Conservation (phyloP, 2,329 filamentous ascomycete species). For the Fusarium fujikuroi region DNA sequence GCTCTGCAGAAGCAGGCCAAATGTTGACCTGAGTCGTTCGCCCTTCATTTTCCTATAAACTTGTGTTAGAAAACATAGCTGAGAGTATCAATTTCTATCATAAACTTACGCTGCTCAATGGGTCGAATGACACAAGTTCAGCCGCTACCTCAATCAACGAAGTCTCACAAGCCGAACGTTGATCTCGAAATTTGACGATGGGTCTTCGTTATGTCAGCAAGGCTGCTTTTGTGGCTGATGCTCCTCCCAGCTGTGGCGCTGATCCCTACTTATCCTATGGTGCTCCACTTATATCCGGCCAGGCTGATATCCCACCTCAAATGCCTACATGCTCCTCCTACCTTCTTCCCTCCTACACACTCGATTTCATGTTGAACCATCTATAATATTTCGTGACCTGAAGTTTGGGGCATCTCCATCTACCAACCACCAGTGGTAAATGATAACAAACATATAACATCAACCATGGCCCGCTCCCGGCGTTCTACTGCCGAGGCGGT, state of each 20-base stretch:
- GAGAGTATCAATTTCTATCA: neutral
- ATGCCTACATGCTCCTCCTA: slow-evolving; percentile 22
- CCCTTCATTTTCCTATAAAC: slow-evolving; percentile 47
- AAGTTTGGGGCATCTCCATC: neutral
- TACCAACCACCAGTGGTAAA: neutral
- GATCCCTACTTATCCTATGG: slow-evolving; percentile 22
- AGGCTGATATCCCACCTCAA: slow-evolving; percentile 40
- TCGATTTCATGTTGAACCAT: slow-evolving; percentile 18
- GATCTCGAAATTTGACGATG: slow-evolving; percentile 47
- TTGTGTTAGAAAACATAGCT: slow-evolving; percentile 5
- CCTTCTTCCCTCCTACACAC: slow-evolving; percentile 28
- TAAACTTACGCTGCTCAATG: slow-evolving; percentile 36
- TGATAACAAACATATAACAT: neutral
- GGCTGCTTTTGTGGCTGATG: slow-evolving; percentile 33
- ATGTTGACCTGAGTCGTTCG: slow-evolving; percentile 47
- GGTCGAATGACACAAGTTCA: slow-evolving; percentile 34
- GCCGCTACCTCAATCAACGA: slow-evolving; percentile 35
- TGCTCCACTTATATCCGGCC: slow-evolving; percentile 19
- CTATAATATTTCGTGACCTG: neutral
- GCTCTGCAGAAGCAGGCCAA: slow-evolving; percentile 48
- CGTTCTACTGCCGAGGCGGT: neutral
- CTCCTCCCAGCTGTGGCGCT: slow-evolving; percentile 22
- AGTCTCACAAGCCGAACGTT: slow-evolving; percentile 30
- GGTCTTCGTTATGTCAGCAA: slow-evolving; percentile 48
- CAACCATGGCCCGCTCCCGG: slow-evolving; percentile 26